These are phyloP conservation scores for Discostella pseudostelligera DNA, from an alignment of 108 stramenopile species.

Conservation along the genomic window DNA sequence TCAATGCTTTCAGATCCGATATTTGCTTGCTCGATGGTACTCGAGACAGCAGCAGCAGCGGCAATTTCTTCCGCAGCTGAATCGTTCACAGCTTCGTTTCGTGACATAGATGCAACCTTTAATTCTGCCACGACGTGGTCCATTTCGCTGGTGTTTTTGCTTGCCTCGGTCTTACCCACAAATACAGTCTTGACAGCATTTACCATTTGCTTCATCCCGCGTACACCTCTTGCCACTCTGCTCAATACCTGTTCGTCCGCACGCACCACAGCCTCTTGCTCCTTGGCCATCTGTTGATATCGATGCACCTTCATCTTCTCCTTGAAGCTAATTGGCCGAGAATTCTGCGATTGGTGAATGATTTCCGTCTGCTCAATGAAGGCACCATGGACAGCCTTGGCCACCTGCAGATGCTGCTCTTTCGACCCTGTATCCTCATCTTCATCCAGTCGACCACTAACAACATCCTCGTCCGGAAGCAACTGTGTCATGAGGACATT, in stretches of 20 bases:
- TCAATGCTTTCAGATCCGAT: too few relatives aligned
- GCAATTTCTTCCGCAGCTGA: too few relatives aligned
- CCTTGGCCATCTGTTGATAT: conserved; percentile 23
- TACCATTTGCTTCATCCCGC: conserved; percentile 22
- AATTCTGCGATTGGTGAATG: too few relatives aligned
- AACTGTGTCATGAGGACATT: conserved; percentile 67
- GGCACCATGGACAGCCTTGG: conserved; percentile 8
- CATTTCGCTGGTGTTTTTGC: too few relatives aligned
- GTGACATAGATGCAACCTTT: too few relatives aligned
- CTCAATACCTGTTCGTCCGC: conserved; percentile 39
- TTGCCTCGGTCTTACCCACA: conserved; percentile 3
- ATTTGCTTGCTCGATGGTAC: background rate
- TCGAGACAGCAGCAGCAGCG: conserved; percentile 1
- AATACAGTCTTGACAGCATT: conserved; percentile 21
- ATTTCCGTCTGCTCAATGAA: conserved; percentile 9
- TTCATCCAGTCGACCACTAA: conserved; percentile 15
- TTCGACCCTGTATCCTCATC: conserved; percentile 19
- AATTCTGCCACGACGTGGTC: too few relatives aligned
- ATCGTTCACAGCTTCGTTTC: too few relatives aligned
- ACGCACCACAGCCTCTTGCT: conserved; percentile 38
- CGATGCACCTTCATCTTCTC: conserved; percentile 25
- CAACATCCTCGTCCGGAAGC: conserved; percentile 16
- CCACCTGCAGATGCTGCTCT: conserved; percentile 15
- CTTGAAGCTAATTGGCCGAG: conserved; percentile 3
- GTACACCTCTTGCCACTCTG: conserved; percentile 8